A percentile compares a stretch with the other conserved stretches of the same genome.
These are phyloP conservation scores for Brachypodium distachyon DNA, from an alignment of 202 grass and related monocot species.

Conservation along the genomic window DNA sequence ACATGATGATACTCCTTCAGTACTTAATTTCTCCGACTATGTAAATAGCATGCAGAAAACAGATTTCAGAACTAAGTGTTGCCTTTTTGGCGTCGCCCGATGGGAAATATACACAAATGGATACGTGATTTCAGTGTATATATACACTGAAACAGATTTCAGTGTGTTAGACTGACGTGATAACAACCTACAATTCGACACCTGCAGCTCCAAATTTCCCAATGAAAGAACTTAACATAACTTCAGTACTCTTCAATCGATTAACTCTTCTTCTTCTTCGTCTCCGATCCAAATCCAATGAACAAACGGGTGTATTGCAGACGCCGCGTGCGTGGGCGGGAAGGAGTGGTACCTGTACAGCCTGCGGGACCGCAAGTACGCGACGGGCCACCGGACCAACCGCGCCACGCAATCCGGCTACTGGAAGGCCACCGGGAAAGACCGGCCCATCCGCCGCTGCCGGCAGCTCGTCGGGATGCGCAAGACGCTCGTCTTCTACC, in stretches of 20 bases:
- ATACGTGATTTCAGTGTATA: too few species aligned
- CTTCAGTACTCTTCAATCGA: too few species aligned
- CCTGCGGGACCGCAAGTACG: slow-evolving; percentile 54
- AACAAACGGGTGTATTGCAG: too few species aligned
- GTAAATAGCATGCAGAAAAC: too few species aligned
- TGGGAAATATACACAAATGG: too few species aligned
- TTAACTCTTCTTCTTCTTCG: too few species aligned
- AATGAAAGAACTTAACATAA: too few species aligned
- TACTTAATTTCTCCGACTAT: too few species aligned
- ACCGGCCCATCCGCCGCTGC: slow-evolving; percentile 22
- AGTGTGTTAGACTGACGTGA: slow-evolving; percentile 88
- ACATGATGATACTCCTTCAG: too few species aligned
- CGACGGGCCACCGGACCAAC: slow-evolving; percentile 58
- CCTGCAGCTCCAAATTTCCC: too few species aligned
- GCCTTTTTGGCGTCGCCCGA: slow-evolving; percentile 78
- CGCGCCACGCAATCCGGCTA: slow-evolving; percentile 55
- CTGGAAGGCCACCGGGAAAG: slow-evolving; percentile 78
- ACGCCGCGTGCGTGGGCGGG: slow-evolving; percentile 29
- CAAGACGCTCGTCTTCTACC: slow-evolving; percentile 69
- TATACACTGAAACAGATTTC: slow-evolving; percentile 92
- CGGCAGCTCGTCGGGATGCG: slow-evolving; percentile 37
- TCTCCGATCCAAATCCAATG: too few species aligned
- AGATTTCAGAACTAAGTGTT: too few species aligned
- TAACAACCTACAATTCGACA: slow-evolving; percentile 94
- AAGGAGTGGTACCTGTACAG: slow-evolving; percentile 77